Evolutionary conservation across 192 early-diverging fungal species (phyloP).

Genomic region (Coemansia sp.): DNA sequence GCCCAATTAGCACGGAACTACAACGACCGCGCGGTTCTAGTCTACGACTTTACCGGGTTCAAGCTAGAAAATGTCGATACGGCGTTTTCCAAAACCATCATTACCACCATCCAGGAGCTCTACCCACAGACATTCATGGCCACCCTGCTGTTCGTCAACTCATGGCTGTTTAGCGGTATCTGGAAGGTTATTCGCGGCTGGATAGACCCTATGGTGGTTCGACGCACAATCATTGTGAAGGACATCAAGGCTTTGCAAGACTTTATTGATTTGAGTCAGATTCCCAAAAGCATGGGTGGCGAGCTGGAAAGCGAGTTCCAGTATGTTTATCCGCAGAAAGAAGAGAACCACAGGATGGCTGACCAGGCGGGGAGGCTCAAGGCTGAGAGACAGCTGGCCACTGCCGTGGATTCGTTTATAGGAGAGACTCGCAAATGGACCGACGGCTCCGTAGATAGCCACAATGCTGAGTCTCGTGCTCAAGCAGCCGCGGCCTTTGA

Average conservation of each 20-base stretch:
- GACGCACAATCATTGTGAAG: slow-evolving; percentile 74
- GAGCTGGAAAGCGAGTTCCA: slow-evolving; percentile 53
- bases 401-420: slow-evolving; percentile 43
- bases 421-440: slow-evolving; percentile 49
- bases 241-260: slow-evolving; percentile 58
- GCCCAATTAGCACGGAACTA: slow-evolving; percentile 22
- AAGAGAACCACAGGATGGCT: slow-evolving; percentile 56
- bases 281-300: slow-evolving; percentile 66
- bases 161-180: slow-evolving; percentile 82
- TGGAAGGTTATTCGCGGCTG: slow-evolving; percentile 79
- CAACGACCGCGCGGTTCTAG: slow-evolving; percentile 55
- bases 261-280: slow-evolving; percentile 58
- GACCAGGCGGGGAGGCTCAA: slow-evolving; percentile 48
- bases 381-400: slow-evolving; percentile 37
- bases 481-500: slow-evolving; percentile 23
- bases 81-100: slow-evolving; percentile 70
- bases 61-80: slow-evolving; percentile 71
- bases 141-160: slow-evolving; percentile 75
- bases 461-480: slow-evolving; percentile 18
- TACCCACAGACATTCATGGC: slow-evolving; percentile 79
- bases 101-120: slow-evolving; percentile 71
- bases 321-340: slow-evolving; percentile 52
- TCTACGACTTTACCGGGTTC: slow-evolving; percentile 75
- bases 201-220: slow-evolving; percentile 79
- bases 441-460: slow-evolving; percentile 1